Evolutionary conservation across 768 basidiomycete species (phyloP), one percentile per base, ranked within the genome.

Genomic region (Suillus tomentosus): DNA sequence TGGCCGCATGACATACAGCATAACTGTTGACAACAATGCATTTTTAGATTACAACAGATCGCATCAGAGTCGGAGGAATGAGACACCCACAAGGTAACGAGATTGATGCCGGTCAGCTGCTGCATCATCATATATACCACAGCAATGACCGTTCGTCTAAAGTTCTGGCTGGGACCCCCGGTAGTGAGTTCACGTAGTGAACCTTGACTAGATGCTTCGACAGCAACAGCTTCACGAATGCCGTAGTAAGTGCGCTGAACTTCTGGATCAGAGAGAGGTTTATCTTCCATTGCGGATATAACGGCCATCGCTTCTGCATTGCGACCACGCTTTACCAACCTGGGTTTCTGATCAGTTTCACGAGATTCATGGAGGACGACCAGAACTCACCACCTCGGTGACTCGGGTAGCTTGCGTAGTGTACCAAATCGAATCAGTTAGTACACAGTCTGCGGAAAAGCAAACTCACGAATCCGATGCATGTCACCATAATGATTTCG

Each of bases 281-380:
- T 77, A 61, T 77, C 75, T 51, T 79, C 79, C 13, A 82, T 72
- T 5, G 79, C 78, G 27, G 77, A 75, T 37, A 82, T 77, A n/a
- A 81, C 78, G 1, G 78, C 78, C 2, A 79, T 72, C 3, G 78
- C 77, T 63, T 81, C 80, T 1, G 73, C 76, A 65, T 78, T 63
- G 45, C 74, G 75, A 3, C 80, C 80, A 34, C 76, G 73, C 53
- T 54, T 54, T 3, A 54, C 53, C 53, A 54, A 54, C 53, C 53
- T 54, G 19, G 10, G 31, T 9, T 54, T 34, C 31, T 34, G 19
- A 34, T 54, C 19, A 54, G 17, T 54, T 34, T 19, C 19, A 34
- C 3, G 31, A 54, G 31, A 54, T n/a, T 34, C 1, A 54, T 15
- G 22, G 13, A 39, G 27, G 27, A 40, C 40, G n/a, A 27, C 15